Percentiles rank a stretch among this genome's conserved stretches.
phyloP scores from a whole-genome alignment of 2,329 filamentous ascomycete genomes.

The Rhynchosporium graminicola region DNA sequence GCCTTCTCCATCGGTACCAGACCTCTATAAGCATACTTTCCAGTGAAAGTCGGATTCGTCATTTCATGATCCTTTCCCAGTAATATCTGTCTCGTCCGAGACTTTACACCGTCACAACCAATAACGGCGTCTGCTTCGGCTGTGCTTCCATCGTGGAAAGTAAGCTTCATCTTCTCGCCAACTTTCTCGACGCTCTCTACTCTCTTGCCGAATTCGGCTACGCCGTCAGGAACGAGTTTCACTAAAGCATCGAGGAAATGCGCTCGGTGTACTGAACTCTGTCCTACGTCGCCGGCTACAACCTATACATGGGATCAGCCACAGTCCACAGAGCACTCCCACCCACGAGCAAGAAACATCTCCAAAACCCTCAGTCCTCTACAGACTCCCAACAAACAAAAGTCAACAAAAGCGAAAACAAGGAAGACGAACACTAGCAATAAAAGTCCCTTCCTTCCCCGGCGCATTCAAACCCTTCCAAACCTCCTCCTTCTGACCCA shows the following conservation, averaged over 20 bases:
- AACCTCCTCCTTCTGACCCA: slow-evolving; percentile 32
- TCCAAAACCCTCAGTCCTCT: background rate
- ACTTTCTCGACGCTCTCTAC: slow-evolving; percentile 39
- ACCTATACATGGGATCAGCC: slow-evolving; percentile 12
- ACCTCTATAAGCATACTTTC: slow-evolving; percentile 63
- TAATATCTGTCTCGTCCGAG: slow-evolving; percentile 52
- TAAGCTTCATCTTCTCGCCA: slow-evolving; percentile 38
- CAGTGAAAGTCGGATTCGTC: slow-evolving; percentile 47
- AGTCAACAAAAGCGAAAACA: background rate
- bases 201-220: slow-evolving; percentile 42
- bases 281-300: slow-evolving; percentile 31
- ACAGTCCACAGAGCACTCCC: background rate
- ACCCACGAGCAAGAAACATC: no score
- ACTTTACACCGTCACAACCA: slow-evolving; percentile 67
- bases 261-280: slow-evolving; percentile 37
- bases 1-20: slow-evolving; percentile 61
- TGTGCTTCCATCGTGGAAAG: slow-evolving; percentile 48
- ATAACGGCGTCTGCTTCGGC: slow-evolving; percentile 52
- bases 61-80: slow-evolving; percentile 45
- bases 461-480: slow-evolving; percentile 30
- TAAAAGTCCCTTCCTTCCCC: slow-evolving; percentile 25
- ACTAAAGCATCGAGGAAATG: slow-evolving; percentile 39
- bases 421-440: slow-evolving; percentile 18
- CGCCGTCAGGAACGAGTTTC: slow-evolving; percentile 44
- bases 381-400: background rate